Conservation (phyloP, 352 stramenopile species). For the Globisporangium polare region DNA sequence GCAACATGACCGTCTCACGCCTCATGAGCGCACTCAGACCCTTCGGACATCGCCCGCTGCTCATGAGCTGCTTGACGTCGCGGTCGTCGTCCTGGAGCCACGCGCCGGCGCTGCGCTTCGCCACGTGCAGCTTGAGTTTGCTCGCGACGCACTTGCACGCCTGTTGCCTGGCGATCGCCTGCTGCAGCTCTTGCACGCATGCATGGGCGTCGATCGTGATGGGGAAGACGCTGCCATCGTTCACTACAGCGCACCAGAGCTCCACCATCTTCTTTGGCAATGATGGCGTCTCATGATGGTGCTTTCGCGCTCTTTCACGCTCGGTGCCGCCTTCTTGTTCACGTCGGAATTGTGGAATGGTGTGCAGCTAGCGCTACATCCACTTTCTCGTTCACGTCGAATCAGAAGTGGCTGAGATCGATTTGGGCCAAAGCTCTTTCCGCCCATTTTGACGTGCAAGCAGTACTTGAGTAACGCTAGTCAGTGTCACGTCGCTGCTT, state of each 20-base stretch:
- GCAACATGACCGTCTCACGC: not conserved
- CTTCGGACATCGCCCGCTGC: constrained; percentile 1
- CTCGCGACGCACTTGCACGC: constrained; percentile 1
- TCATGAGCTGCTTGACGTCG: constrained; percentile 6
- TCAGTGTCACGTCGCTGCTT: too few relatives aligned
- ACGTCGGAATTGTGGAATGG: too few relatives aligned
- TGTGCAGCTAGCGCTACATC: too few relatives aligned
- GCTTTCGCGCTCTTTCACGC: not conserved
- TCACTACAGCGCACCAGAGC: constrained; percentile 5
- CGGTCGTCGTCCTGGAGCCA: constrained; percentile 12
- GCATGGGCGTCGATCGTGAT: not conserved
- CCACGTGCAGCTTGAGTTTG: constrained; percentile 8
- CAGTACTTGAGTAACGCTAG: too few relatives aligned
- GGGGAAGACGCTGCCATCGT: constrained; percentile 6
- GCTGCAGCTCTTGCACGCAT: not conserved
- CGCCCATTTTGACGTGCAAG: too few relatives aligned
- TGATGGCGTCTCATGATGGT: not conserved
- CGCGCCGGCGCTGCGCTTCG: not conserved
- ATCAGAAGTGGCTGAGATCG: too few relatives aligned
- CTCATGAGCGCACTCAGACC: not conserved
- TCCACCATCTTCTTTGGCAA: not conserved
- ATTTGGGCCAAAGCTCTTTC: too few relatives aligned
- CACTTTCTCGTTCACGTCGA: too few relatives aligned
- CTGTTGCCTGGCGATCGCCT: constrained; percentile 1
- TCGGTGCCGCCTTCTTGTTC: not conserved